These are phyloP conservation scores for Lactarius psammicola DNA, from an alignment of 768 basidiomycete species.

Conservation along the genomic window DNA sequence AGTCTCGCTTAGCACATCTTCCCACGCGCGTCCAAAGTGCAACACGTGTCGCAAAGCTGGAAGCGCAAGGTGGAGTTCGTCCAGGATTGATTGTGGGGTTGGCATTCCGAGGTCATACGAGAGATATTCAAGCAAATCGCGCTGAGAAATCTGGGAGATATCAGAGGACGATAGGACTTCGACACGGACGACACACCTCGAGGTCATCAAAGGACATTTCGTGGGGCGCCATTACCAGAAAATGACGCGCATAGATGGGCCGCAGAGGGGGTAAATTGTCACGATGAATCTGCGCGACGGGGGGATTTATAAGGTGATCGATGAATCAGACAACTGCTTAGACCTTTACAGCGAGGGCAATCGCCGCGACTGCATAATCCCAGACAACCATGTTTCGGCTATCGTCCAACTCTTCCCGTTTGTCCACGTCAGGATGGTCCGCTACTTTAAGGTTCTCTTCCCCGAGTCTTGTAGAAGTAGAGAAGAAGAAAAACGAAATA, in stretches of 20 bases:
- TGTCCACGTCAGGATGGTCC: neutral
- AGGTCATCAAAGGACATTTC: slow-evolving; percentile 22
- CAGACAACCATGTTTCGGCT: slow-evolving; percentile 7
- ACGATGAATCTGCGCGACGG: slow-evolving; percentile 20
- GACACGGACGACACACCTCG: slow-evolving; percentile 18
- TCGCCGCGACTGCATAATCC: slow-evolving; percentile 28
- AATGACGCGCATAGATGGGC: slow-evolving; percentile 26
- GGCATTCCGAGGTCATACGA: slow-evolving; percentile 22
- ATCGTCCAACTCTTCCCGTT: neutral
- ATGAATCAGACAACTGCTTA: neutral
- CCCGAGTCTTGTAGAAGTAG: neutral
- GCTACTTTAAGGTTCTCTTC: neutral
- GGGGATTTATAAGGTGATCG: neutral
- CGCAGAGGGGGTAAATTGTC: slow-evolving; percentile 20
- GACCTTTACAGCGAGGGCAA: slow-evolving; percentile 29
- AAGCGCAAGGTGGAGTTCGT: slow-evolving; percentile 20
- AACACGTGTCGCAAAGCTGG: slow-evolving; percentile 21
- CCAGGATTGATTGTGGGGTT: slow-evolving; percentile 25
- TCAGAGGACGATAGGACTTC: neutral
- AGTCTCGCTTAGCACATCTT: slow-evolving; percentile 8
- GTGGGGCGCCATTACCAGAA: slow-evolving; percentile 24
- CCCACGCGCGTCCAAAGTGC: slow-evolving; percentile 13
- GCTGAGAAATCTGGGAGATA: slow-evolving; percentile 17
- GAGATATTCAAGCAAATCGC: slow-evolving; percentile 23
- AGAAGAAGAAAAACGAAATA: slow-evolving; percentile 16